Evolutionary conservation across 345 rosid species (phyloP), one percentile per base, ranked within the genome.

Genomic region (Salix dunnii): DNA sequence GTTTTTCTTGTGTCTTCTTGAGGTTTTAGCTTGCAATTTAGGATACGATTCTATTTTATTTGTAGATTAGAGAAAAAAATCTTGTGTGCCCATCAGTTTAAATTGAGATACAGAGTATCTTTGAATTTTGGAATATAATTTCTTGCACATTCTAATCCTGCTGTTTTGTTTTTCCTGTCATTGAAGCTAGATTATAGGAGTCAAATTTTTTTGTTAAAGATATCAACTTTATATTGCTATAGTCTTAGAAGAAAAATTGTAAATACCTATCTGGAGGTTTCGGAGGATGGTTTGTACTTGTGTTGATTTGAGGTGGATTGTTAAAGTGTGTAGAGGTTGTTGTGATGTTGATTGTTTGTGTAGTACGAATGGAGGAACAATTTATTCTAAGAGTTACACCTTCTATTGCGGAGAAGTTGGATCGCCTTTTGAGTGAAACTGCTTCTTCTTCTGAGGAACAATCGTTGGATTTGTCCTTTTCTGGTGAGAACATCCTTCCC

Each of bases 341-440:
- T n/a, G 25, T 58, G 28, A n/a, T 53, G 11, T 9, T 58, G 63
- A 23, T n/a, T 58, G 1, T 9, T 58, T 58, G 63, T 58, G 63
- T 9, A n/a, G 28, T 58, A 58, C 28, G 78, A 36, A 91, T 94
- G 99, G 99, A 96, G 83, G 99, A 96, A 75, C 98, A 92, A 74
- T 92, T 96, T 83, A 86, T 96, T 79, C 91, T 96, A 71, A 88
- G 98, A 84, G 97, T 96, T 82, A 97, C 99, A 16, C 93, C 93
- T 61, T 91, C 98, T 38, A 86, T 92, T 75, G 94, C 97, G 2
- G 98, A 92, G 87, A 85, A 86, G 69, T 84, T 96, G 78, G 92
- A 93, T 76, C 84, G 83, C 3, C 94, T 92, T 48, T 85, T 96
- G 82, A 89, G 88, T 48, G 94, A 88, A 55, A 91, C 77, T n/a